A percentile compares a stretch with the other conserved stretches of the same genome.
phyloP scores from a whole-genome alignment of 1,139 yeast species.

The Pichia sp. region DNA sequence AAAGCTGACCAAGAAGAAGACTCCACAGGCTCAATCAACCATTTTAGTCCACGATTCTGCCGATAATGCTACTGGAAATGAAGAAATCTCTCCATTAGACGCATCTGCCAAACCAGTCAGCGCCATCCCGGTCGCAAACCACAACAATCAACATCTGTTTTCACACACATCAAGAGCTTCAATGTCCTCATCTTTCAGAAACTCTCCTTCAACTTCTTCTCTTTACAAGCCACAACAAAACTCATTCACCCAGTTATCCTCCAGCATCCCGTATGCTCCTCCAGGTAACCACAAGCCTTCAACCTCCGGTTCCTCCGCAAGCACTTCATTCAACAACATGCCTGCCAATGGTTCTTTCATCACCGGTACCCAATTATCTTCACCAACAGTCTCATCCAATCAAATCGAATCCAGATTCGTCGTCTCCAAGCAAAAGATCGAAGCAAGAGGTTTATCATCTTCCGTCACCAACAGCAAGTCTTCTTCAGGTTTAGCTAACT shows the following conservation, averaged over 20 bases:
- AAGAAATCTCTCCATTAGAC: not conserved
- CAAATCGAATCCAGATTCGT: constrained; percentile 70
- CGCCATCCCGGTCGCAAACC: constrained; percentile 11
- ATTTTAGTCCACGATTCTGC: constrained; percentile 1
- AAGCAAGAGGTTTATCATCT: constrained; percentile 35
- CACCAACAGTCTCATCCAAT: constrained; percentile 58
- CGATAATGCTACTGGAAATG: not conserved
- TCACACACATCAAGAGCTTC: constrained; percentile 13
- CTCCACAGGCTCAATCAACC: constrained; percentile 6
- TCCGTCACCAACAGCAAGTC: constrained; percentile 30
- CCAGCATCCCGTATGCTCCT: constrained; percentile 69
- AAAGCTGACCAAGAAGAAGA: not conserved
- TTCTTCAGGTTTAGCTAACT: constrained; percentile 49
- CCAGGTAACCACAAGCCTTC: constrained; percentile 52
- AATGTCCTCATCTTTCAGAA: constrained; percentile 16
- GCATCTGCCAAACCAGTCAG: not conserved
- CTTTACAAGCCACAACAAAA: constrained; percentile 32
- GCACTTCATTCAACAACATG: constrained; percentile 20
- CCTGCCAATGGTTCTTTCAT: constrained; percentile 57
- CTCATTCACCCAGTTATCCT: constrained; percentile 46
- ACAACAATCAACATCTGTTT: not conserved
- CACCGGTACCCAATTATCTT: constrained; percentile 60
- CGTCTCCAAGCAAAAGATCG: constrained; percentile 68
- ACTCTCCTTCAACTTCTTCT: constrained; percentile 23
- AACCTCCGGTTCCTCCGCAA: constrained; percentile 10